Conservation (phyloP, 2,329 filamentous ascomycete genomes). For the Aspergillus hortae region DNA sequence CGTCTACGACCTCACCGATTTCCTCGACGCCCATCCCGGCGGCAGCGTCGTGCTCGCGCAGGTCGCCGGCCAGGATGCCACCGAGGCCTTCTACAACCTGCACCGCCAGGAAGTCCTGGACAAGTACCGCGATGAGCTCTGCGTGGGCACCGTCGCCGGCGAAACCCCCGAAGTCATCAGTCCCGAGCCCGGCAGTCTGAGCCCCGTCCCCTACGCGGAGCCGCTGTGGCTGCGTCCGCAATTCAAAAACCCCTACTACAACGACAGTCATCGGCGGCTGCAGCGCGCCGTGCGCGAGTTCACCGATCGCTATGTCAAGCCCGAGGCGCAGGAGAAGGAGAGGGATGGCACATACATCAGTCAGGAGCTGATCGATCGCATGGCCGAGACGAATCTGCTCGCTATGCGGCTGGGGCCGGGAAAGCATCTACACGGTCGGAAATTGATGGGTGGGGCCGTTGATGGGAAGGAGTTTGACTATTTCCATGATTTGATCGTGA, state of each 20-base stretch:
- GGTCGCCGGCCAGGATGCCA: constrained; percentile 78
- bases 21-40: constrained; percentile 79
- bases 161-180: constrained; percentile 73
- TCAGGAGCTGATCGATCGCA: constrained; percentile 69
- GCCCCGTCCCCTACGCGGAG: constrained; percentile 77
- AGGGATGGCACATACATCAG: constrained; percentile 67
- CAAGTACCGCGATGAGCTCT: constrained; percentile 69
- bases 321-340: constrained; percentile 75
- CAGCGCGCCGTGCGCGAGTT: constrained; percentile 70
- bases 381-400: constrained; percentile 69
- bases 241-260: constrained; percentile 79
- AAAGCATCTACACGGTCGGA: constrained; percentile 71
- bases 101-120: constrained; percentile 85
- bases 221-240: constrained; percentile 75
- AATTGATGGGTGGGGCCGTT: constrained; percentile 65
- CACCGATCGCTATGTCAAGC: constrained; percentile 65
- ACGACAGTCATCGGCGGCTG: constrained; percentile 66
- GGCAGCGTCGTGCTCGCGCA: constrained; percentile 76
- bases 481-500: constrained; percentile 75
- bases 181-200: constrained; percentile 67
- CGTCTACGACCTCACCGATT: constrained; percentile 83
- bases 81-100: constrained; percentile 82
- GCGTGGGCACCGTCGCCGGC: constrained; percentile 70
- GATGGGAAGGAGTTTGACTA: constrained; percentile 81
- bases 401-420: constrained; percentile 83